Base-by-base conservation (phyloP, 768 basidiomycete genomes). In the Tricholoma sp. region DNA sequence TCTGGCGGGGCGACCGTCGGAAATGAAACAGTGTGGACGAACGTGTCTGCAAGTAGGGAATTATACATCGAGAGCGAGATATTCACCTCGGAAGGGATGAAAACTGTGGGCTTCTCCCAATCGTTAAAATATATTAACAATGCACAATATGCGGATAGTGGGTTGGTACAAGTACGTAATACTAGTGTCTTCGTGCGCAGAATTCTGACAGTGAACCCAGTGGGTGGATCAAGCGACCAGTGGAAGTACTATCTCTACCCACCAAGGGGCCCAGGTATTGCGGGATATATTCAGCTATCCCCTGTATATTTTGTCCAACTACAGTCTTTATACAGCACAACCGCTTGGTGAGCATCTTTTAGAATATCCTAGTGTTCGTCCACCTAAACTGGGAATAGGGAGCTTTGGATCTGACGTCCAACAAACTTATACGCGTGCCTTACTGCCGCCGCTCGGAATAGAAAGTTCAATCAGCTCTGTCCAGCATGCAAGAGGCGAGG, bases 281-380 rank as follows among this genome's bases (percentile, higher is more conserved):
- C 54, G 69, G n/a, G 84, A 86, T 65, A 62, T 70, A 11, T 84
- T 85, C 66, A 68, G 68, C 6, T 86, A 80, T 58, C 85, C 85
- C 0, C 55, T 85, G 24, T 55, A 50, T 13, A 61, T 70, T 1
- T 68, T 68, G 52, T 70, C 69, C 33, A 70, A 70, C 56, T 70
- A 70, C 54, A 66, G 66, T 6, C 63, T 66, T 10, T 70, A 63
- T 55, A 60, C 56, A 18, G 57, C 61, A 37, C 58, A 66, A 24
- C 24, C 24, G 50, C 68, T 65, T 34, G 68, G 70, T 69, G 45
- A 58, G 66, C 52, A 17, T 57, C 6, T 52, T 31, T 47, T 48
- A 15, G 33, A 45, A 33, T 47, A 4, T 11, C 32, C 2, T 48
- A 24, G 24, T 24, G 4, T 24, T 20, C 31, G 31, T 54, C 6